Evolutionary conservation across 768 basidiomycete genomes (phyloP).

Genomic region (Leccinellum albellum): DNA sequence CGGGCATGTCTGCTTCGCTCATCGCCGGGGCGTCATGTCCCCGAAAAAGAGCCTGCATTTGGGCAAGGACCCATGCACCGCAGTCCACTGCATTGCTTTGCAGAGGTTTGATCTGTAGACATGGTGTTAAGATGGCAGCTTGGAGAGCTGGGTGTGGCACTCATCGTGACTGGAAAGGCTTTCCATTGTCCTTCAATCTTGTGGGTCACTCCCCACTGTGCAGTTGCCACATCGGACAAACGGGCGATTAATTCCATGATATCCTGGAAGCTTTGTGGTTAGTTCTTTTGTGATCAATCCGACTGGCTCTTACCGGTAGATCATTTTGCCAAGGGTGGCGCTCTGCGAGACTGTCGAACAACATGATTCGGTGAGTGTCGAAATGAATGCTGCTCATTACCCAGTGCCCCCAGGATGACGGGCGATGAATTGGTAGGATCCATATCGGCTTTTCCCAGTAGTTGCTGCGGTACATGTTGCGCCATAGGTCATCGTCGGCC

Average conservation of each 20-base stretch:
- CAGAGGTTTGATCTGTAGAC: neutral
- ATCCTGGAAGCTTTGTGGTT: too few relatives aligned
- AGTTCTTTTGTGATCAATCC: too few relatives aligned
- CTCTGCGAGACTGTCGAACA: neutral
- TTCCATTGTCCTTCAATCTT: neutral
- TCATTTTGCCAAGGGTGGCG: neutral
- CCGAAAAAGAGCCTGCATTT: neutral
- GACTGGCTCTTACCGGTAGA: neutral
- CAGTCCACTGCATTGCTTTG: neutral
- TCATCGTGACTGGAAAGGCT: neutral
- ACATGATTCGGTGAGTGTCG: neutral
- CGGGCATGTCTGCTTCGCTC: neutral
- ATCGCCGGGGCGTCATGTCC: neutral
- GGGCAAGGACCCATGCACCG: neutral
- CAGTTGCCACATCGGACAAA: too few relatives aligned
- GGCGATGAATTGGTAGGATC: too few relatives aligned
- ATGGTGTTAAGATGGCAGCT: too few relatives aligned
- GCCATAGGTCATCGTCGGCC: too few relatives aligned
- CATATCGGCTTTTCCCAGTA: too few relatives aligned
- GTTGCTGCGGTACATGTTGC: too few relatives aligned
- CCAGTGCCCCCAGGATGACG: too few relatives aligned
- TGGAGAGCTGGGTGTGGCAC: too few relatives aligned
- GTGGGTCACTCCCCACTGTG: too few relatives aligned
- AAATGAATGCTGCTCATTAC: neutral
- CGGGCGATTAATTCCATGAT: too few relatives aligned